Evolutionary conservation across 495 filamentous ascomycete genomes (phyloP), one percentile per base, ranked within the genome.

Genomic region (Jackrogersella multiformis): DNA sequence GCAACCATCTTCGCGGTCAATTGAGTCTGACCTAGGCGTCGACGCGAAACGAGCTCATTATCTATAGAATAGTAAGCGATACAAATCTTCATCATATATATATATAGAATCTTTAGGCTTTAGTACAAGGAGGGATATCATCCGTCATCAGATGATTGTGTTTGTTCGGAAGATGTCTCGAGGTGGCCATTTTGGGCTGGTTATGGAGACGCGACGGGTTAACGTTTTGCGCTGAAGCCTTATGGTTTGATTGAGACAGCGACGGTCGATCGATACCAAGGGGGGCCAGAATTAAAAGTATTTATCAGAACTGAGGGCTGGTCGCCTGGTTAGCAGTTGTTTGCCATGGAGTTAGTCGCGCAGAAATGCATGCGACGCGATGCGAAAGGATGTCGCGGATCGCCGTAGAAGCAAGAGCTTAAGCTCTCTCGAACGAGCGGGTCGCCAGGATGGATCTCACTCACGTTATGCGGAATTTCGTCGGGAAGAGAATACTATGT

Each of bases 1-100:
- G 68, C 86, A 83, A 72, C 84, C 79, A 83, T 82, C 78, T 92
- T 94, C n/a, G 92, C 89, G 13, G 88, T 85, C 56, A 98, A 84
- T 75, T 96, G 88, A 5, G 95, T 98, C 80, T 96, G 93, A 36
- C 95, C 96, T 23, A 98, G 84, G 52, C 93, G 89, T 71, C 95
- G 91, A 73, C 92, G 89, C 73, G 87, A 81, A 65, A 96, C 88
- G 42, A 99, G 90, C 57, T 93, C 89, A 63, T 88, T 83, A 79
- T 93, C 93, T 97, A 73, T 63, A 72, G 68, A 63, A 74, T 76
- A 72, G 77, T 77, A 59, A 78, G 78, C 56, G 56, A 41, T 35
- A 24, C 34, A 36, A 44, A 16, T 23, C 34, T 48, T 35, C 13
- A 46, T 48, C 16, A 13, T 24, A 12, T 18, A 13, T 24, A 12